Evolutionary conservation across 768 basidiomycete genomes (phyloP), one percentile per base, ranked within the genome.

Genomic region (Kwoniella newhampshirensis): DNA sequence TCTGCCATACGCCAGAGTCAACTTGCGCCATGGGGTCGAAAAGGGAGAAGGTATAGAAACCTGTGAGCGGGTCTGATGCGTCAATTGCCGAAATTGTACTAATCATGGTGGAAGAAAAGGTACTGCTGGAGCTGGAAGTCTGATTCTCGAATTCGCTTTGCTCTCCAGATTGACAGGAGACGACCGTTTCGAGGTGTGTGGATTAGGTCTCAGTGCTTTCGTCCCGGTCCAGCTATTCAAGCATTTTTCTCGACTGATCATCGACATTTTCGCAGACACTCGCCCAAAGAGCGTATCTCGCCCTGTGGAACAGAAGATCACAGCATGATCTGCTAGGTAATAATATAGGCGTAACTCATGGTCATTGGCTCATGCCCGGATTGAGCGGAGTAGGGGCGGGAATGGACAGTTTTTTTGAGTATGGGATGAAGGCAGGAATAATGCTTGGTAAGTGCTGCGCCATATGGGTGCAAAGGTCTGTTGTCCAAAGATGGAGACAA

Each of bases 121-220:
- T 76, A 85, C 89, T 30, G 91, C 93, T 32, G 94, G 91, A 42
- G 93, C 91, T 36, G 91, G 91, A 13, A 92, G 91, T 26, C 79
- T 99, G 52, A 85, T 98, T 30, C 79, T 99, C 21, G 96, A 99
- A 74, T 97, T 98, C 70, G 89, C 86, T n/a, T 87, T 89, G 15
- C 79, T 99, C 23, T 90, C 89, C 69, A 85, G 93, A 28, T 81
- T 99, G 36, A 94, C 92, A 30, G 88, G 89, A 5, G 91, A 96
- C 68, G 82, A 86, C 20, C 83, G 86, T 17, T 99, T 91, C 70
- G 96, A 98, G 77, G 67, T 73, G 46, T 36, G 67, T 54, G 8
- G 9, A 28, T 25, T 26, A n/a, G 23, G 32, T 32, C 32, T 32
- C 7, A n/a, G n/a, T n/a, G n/a, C n/a, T n/a, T n/a, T n/a, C n/a